Evolutionary conservation across 192 early-diverging fungal species (phyloP), one percentile per base, ranked within the genome.

Genomic region (Cladochytrium replicatum): DNA sequence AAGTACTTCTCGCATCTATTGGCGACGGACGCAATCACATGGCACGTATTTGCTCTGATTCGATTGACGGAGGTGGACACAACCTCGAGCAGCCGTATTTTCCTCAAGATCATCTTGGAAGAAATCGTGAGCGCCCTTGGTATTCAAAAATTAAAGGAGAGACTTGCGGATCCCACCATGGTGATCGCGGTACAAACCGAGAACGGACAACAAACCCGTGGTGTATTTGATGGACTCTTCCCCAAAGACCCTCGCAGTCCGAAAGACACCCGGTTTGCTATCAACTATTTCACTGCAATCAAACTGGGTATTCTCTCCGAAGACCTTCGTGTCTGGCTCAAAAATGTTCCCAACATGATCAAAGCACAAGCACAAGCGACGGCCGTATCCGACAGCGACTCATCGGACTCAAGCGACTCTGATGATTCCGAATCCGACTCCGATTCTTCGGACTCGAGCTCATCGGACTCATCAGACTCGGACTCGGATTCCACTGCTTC

Each of bases 241-340:
- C 93, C 91, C 7, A 89, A 74, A 40, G 85, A 89, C 55, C n/a
- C n/a, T n/a, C n/a, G n/a, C n/a, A 86, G 84, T 54, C 87, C 89
- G 37, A 78, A 80, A 45, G 76, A 88, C 46, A 89, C 85, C 8
- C 82, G 92, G 34, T 96, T 96, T 64, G 91, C 94, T 7, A 96
- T 98, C 76, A 98, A 98, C 60, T 98, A 92, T 62, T 98, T 89
- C 53, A 95, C 90, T 0, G 85, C 80, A 57, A 93, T 98, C 60
- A 88, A 85, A 15, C 61, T 98, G 26, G 94, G 93, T 57, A 86
- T 80, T 1, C 59, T 98, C 39, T 96, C 93, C 0, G 91, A 91
- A 24, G 91, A 93, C 15, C 71, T 98, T 55, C 82, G 94, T 55
- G 91, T 92, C 52, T 78, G 81, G 57, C 74, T 91, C 23, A 82